Evolutionary conservation across 202 grass and related monocot species (phyloP).

Genomic region (Elaeis oleifera): DNA sequence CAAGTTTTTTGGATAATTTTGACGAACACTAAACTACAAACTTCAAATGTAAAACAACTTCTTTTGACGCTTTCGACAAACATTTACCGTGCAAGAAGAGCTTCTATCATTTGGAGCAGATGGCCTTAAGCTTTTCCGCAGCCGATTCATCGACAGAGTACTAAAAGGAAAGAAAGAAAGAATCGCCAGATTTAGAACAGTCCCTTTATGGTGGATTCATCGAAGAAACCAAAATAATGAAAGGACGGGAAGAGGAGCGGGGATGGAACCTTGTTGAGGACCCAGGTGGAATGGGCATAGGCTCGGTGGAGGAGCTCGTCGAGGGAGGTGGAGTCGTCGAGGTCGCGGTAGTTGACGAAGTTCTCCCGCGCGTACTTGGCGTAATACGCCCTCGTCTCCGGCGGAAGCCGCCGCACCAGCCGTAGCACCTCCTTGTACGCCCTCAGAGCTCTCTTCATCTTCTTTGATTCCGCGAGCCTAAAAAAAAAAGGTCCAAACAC

Average conservation of each 20-base stretch:
- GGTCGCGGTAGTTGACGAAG: slow-evolving; percentile 87
- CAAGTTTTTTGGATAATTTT: no score
- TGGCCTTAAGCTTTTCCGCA: slow-evolving; percentile 43
- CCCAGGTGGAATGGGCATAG: slow-evolving; percentile 72
- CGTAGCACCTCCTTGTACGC: slow-evolving; percentile 81
- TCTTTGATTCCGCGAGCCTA: not conserved
- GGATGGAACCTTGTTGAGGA: slow-evolving; percentile 68
- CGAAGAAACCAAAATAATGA: not conserved
- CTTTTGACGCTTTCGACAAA: slow-evolving; percentile 17
- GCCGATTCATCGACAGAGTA: slow-evolving; percentile 65
- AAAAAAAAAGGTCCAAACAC: no score
- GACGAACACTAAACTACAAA: no score
- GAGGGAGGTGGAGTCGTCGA: slow-evolving; percentile 41
- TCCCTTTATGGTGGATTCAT: not conserved
- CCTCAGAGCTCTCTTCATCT: slow-evolving; percentile 36
- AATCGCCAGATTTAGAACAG: not conserved
- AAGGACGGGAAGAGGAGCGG: not conserved
- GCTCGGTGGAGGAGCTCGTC: slow-evolving; percentile 72
- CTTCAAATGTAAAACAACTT: not conserved
- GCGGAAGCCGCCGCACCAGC: slow-evolving; percentile 60
- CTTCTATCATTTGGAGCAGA: slow-evolving; percentile 17
- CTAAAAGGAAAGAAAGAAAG: slow-evolving; percentile 29
- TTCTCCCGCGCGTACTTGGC: slow-evolving; percentile 88
- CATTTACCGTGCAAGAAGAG: not conserved
- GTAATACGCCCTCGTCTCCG: slow-evolving; percentile 67